phyloP scores from a whole-genome alignment of 2,329 filamentous ascomycete species.

The Chaetomium sp. region DNA sequence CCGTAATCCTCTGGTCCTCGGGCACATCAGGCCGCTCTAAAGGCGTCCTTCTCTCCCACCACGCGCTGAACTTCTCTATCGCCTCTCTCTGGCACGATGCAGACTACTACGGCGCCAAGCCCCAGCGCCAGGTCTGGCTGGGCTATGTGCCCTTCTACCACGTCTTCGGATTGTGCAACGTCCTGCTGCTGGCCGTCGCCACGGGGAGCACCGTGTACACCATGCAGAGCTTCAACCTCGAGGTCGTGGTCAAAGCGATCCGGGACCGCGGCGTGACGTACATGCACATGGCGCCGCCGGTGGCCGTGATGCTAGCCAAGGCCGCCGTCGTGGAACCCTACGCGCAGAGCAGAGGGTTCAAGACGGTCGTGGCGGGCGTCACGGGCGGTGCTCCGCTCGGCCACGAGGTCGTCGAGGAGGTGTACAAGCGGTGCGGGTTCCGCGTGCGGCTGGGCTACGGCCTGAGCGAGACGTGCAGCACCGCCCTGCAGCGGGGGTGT shows the following conservation, averaged over 20 bases:
- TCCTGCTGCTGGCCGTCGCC: constrained; percentile 58
- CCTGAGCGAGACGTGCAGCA: constrained; percentile 72
- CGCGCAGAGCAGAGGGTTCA: constrained; percentile 58
- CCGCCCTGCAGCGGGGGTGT: constrained; percentile 61
- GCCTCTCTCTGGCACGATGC: constrained; percentile 53
- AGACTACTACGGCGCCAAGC: constrained; percentile 42
- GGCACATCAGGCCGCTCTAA: constrained; percentile 75
- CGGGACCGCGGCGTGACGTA: constrained; percentile 65
- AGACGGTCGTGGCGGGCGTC: constrained; percentile 54
- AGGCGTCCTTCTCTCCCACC: constrained; percentile 71
- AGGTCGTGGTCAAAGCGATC: constrained; percentile 63
- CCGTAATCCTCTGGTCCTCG: constrained; percentile 51
- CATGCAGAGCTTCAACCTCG: constrained; percentile 71
- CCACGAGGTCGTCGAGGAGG: constrained; percentile 57
- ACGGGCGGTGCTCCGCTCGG: constrained; percentile 67
- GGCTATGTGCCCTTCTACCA: constrained; percentile 73
- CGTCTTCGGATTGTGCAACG: constrained; percentile 61
- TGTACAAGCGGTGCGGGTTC: constrained; percentile 61
- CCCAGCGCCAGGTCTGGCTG: constrained; percentile 48
- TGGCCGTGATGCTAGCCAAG: constrained; percentile 70
- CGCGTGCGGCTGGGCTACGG: constrained; percentile 66
- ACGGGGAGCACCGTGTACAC: constrained; percentile 63
- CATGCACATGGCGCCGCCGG: constrained; percentile 68
- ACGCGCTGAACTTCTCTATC: constrained; percentile 63
- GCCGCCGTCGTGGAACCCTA: constrained; percentile 66